phyloP scores from a whole-genome alignment of 164 flowering plant species.

The Magnolia kwangsiensis region DNA sequence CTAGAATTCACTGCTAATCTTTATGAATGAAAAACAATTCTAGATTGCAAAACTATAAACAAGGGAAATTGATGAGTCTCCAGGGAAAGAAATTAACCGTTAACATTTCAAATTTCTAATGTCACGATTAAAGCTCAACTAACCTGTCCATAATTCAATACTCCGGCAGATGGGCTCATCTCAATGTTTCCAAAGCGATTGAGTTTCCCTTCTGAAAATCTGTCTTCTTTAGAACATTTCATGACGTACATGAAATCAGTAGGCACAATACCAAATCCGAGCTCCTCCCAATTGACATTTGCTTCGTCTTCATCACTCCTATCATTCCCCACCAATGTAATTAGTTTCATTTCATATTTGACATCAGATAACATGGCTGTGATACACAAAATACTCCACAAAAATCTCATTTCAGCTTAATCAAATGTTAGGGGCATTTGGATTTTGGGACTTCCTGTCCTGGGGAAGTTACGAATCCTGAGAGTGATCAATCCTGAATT shows the following conservation, averaged over 20 bases:
- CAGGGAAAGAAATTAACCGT: neutral
- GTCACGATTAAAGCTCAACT: neutral
- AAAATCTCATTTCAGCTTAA: neutral
- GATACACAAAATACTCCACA: neutral
- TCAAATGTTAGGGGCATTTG: no score
- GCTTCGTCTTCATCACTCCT: slow-evolving; percentile 34
- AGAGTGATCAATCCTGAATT: no score
- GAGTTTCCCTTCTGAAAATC: slow-evolving; percentile 45
- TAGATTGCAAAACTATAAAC: neutral
- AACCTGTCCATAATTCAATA: slow-evolving; percentile 81
- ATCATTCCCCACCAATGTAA: neutral
- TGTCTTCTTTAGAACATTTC: slow-evolving; percentile 38
- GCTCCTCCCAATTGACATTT: slow-evolving; percentile 65
- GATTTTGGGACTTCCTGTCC: no score
- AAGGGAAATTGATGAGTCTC: neutral
- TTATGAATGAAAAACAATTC: neutral
- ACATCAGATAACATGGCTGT: neutral
- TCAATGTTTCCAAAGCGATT: slow-evolving; percentile 54
- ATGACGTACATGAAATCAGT: slow-evolving; percentile 74
- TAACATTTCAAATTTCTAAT: neutral
- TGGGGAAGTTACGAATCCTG: no score
- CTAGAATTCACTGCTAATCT: neutral
- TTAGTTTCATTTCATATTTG: neutral
- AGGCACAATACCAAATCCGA: slow-evolving; percentile 56
- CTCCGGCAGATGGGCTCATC: slow-evolving; percentile 75